These are phyloP conservation scores for Galerina marginata DNA, from an alignment of 768 basidiomycete genomes.

Conservation along the genomic window DNA sequence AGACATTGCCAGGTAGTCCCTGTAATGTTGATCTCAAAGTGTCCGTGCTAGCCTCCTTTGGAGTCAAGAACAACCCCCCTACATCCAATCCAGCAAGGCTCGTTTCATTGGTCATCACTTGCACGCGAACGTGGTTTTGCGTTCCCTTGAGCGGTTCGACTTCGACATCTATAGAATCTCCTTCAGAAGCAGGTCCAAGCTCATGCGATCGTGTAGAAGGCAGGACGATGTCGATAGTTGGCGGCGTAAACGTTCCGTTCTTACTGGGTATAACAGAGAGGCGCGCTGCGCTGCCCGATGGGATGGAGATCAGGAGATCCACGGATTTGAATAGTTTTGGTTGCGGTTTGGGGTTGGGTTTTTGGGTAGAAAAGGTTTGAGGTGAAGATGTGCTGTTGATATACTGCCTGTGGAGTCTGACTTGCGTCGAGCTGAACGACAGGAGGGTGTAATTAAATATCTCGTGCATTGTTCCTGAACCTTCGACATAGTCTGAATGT, in stretches of 20 bases:
- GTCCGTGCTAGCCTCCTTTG: conserved; percentile 27
- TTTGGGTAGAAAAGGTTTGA: background rate
- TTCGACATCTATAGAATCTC: background rate
- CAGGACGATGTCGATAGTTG: conserved; percentile 39
- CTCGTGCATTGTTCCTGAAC: conserved; percentile 42
- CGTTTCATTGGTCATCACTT: conserved; percentile 45
- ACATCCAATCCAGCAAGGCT: conserved; percentile 39
- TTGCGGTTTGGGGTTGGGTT: conserved; percentile 21
- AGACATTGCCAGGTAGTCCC: conserved; percentile 26
- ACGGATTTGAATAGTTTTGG: conserved; percentile 32
- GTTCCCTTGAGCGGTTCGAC: background rate
- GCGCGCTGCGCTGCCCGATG: conserved; percentile 27
- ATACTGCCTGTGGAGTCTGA: conserved; percentile 44
- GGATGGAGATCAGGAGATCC: conserved; percentile 35
- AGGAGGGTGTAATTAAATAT: conserved; percentile 51
- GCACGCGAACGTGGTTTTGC: conserved; percentile 22
- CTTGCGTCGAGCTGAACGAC: conserved; percentile 35
- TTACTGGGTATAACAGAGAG: conserved; percentile 38
- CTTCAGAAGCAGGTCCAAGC: background rate
- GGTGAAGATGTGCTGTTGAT: conserved; percentile 40
- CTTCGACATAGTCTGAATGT: conserved; percentile 45
- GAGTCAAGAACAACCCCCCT: conserved; percentile 37
- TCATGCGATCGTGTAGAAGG: conserved; percentile 8
- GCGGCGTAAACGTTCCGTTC: conserved; percentile 38
- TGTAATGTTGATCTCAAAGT: conserved; percentile 33